Evolutionary conservation across 2,329 filamentous ascomycete species (phyloP).

Genomic region (Talaromyces sp.): DNA sequence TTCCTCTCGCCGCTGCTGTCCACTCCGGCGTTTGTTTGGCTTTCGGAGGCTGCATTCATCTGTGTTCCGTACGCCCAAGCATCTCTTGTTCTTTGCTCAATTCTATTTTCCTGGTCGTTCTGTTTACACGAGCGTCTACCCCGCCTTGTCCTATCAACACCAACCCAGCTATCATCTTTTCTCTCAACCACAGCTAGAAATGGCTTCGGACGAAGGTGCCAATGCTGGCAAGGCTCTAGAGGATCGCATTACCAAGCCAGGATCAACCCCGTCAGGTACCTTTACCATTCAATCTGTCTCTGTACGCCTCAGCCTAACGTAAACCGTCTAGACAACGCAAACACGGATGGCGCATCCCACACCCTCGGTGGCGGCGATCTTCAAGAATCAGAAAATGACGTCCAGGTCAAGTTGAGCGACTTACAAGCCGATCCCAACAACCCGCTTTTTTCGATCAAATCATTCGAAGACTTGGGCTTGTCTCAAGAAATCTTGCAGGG

Average conservation of each 20-base stretch:
- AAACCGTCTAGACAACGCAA: constrained; percentile 10
- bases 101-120: background rate
- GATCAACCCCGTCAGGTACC: constrained; percentile 27
- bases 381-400: constrained; percentile 73
- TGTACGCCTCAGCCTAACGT: constrained; percentile 9
- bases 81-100: background rate
- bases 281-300: constrained; percentile 17
- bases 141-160: constrained; percentile 4
- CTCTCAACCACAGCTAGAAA: constrained; percentile 33
- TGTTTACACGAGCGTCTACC: constrained; percentile 3
- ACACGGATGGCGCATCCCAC: constrained; percentile 34
- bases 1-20: background rate
- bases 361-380: constrained; percentile 46
- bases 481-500: constrained; percentile 66
- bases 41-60: background rate
- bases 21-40: background rate
- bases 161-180: background rate
- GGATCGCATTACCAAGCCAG: constrained; percentile 44
- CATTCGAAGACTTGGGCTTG: constrained; percentile 82
- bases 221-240: constrained; percentile 38
- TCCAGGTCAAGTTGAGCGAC: constrained; percentile 88
- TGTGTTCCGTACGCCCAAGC: background rate
- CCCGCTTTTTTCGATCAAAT: constrained; percentile 77
- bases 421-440: constrained; percentile 81
- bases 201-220: constrained; percentile 34